Evolutionary conservation across 495 filamentous ascomycete species (phyloP).

Genomic region (Umbilicaria muhlenbergii): DNA sequence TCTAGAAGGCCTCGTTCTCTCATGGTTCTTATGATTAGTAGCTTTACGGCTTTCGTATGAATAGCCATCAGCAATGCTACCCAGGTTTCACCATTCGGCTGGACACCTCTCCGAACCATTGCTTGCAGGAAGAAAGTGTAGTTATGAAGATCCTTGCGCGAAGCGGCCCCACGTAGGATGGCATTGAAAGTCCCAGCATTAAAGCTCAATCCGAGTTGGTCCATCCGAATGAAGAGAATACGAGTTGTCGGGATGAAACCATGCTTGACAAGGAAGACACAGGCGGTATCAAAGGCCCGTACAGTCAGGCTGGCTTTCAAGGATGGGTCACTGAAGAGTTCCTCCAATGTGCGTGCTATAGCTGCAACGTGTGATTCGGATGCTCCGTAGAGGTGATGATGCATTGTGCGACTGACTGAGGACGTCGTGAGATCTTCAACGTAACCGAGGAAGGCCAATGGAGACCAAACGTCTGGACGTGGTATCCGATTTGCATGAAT

Average conservation of each 20-base stretch:
- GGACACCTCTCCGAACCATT: constrained; percentile 22
- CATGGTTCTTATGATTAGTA: constrained; percentile 21
- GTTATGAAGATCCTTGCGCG: constrained; percentile 18
- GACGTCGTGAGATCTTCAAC: neutral
- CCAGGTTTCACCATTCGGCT: constrained; percentile 30
- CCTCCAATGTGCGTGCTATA: constrained; percentile 2
- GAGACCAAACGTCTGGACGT: neutral
- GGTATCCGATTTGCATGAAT: neutral
- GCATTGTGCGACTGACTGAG: neutral
- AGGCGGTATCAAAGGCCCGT: constrained; percentile 23
- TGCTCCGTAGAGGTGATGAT: neutral
- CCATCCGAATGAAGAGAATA: constrained; percentile 16
- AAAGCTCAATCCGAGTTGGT: constrained; percentile 18
- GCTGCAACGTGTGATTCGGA: constrained; percentile 3
- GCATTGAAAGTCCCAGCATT: constrained; percentile 29
- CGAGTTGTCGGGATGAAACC: constrained; percentile 17
- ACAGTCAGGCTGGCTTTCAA: neutral
- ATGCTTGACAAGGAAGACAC: constrained; percentile 22
- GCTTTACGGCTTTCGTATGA: constrained; percentile 18
- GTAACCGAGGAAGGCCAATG: neutral
- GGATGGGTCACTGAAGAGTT: neutral
- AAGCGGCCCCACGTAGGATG: constrained; percentile 22
- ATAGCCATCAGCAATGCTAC: constrained; percentile 22
- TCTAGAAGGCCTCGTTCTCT: constrained; percentile 19
- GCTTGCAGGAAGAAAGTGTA: constrained; percentile 19